Conservation (phyloP, 2,329 filamentous ascomycete genomes). For the Cercospora sp. region DNA sequence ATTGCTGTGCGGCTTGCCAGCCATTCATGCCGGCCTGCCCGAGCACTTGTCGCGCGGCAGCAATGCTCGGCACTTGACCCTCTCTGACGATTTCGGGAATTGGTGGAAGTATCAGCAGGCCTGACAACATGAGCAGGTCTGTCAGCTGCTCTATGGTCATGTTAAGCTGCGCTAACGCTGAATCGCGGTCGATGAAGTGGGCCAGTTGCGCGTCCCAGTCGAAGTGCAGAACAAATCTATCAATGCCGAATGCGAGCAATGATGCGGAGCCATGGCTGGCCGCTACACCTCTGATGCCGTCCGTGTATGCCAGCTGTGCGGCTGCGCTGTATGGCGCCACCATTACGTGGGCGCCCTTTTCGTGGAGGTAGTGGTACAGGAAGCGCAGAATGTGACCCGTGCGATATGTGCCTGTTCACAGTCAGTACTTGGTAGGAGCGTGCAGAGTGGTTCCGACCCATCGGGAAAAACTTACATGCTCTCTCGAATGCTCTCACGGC, state of each 20-base stretch:
- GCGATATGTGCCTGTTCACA: slow-evolving; percentile 62
- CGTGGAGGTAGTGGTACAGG: slow-evolving; percentile 71
- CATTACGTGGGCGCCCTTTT: slow-evolving; percentile 70
- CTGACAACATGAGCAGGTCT: slow-evolving; percentile 59
- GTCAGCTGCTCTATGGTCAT: slow-evolving; percentile 70
- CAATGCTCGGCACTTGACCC: slow-evolving; percentile 55
- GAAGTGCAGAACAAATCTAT: slow-evolving; percentile 67
- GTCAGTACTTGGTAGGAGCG: slow-evolving; percentile 21
- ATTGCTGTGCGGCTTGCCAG: slow-evolving; percentile 68
- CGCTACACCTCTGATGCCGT: slow-evolving; percentile 67
- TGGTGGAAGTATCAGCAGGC: slow-evolving; percentile 68
- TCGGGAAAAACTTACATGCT: slow-evolving; percentile 58
- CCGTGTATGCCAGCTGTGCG: slow-evolving; percentile 78
- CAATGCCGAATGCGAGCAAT: slow-evolving; percentile 79
- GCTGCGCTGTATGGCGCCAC: slow-evolving; percentile 86
- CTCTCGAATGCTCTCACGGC: slow-evolving; percentile 86
- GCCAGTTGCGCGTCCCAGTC: slow-evolving; percentile 67
- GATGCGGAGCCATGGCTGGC: slow-evolving; percentile 83
- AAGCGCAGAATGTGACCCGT: slow-evolving; percentile 73
- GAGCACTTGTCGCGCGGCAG: slow-evolving; percentile 76
- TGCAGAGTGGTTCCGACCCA: background rate
- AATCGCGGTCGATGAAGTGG: slow-evolving; percentile 59
- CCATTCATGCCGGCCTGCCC: slow-evolving; percentile 66
- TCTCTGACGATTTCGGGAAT: slow-evolving; percentile 62
- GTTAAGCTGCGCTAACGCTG: slow-evolving; percentile 66